Base-by-base conservation (phyloP, 2,329 filamentous ascomycete genomes). In the Fusarium sp. region DNA sequence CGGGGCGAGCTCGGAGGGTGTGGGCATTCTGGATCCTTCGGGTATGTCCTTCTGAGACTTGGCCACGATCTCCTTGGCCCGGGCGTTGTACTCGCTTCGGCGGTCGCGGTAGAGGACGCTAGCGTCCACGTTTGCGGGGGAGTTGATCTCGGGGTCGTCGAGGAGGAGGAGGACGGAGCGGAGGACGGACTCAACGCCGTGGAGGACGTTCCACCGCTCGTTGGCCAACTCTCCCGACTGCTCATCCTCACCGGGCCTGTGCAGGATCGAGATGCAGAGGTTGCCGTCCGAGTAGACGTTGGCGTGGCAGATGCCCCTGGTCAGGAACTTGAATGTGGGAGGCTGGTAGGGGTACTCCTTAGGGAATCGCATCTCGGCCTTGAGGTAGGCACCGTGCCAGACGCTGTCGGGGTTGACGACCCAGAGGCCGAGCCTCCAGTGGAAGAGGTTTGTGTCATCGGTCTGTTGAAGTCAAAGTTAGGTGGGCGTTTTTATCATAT, bases 231-330 rank as follows among this genome's bases (percentile, higher is more conserved):
- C 95, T 66, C 96, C 96, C 0, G 94, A 97, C 84, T 94, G 95
- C 73, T 91, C 88, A 77, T 98, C 95, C 66, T 97, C 93, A 71
- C 96, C 96, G 0, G 96, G 93, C 16, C 89, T 87, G 80, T 99
- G 95, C 10, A 99, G 89, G 75, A 99, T 99, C 49, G 94, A 97
- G 78, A 99, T 98, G 83, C 96, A 98, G 46, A 98, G 87, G 72
- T 90, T 90, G 74, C 95, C 95, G 78, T 97, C 92, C 6, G 89
- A 82, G 82, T 98, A 98, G 76, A 99, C 90, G 79, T 99, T 99
- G 3, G 95, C 95, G 79, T 99, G 95, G 81, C 89, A 93, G 68
- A 98, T 90, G 14, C 91, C 89, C 33, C 86, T 86, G 20, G 83
- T 82, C 16, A 89, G 79, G 81, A 99, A 98, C 69, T 90, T 90